Evolutionary conservation across 2,329 filamentous ascomycete genomes (phyloP).

Genomic region (Alternaria viburni): DNA sequence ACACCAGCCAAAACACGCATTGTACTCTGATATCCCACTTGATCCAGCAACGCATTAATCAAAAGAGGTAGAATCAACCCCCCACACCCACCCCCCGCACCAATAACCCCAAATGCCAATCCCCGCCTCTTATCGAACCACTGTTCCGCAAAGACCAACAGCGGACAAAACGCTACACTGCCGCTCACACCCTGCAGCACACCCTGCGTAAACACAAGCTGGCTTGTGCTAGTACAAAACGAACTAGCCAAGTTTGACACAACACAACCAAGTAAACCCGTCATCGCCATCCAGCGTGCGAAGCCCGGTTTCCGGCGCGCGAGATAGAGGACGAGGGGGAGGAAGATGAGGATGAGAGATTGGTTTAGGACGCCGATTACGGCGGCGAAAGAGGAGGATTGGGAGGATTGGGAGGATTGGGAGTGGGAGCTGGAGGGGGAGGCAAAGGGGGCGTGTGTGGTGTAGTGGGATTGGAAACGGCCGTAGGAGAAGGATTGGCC

Average conservation of each 20-base stretch:
- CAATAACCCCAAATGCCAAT: slow-evolving; percentile 67
- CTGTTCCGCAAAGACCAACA: slow-evolving; percentile 63
- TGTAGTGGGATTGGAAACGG: slow-evolving; percentile 74
- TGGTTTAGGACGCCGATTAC: slow-evolving; percentile 69
- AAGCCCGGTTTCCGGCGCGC: slow-evolving; percentile 39
- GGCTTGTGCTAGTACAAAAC: not conserved
- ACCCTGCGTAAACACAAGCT: not conserved
- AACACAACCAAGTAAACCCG: not conserved
- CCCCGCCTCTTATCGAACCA: slow-evolving; percentile 66
- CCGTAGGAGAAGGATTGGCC: slow-evolving; percentile 73
- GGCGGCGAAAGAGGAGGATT: slow-evolving; percentile 58
- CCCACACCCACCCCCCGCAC: slow-evolving; percentile 33
- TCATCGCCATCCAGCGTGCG: slow-evolving; percentile 33
- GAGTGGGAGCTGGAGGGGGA: slow-evolving; percentile 33
- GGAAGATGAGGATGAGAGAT: slow-evolving; percentile 53
- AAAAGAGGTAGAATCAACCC: not conserved
- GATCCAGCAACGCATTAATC: not conserved
- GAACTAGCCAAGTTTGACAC: not conserved
- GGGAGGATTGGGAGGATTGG: slow-evolving; percentile 13
- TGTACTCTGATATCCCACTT: not conserved
- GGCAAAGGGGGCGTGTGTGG: slow-evolving; percentile 59
- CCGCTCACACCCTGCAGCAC: not conserved
- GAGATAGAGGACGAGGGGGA: slow-evolving; percentile 46
- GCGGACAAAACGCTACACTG: slow-evolving; percentile 55
- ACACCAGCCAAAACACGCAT: not conserved